Evolutionary conservation across 257 asterid genomes (phyloP), one percentile per base, ranked within the genome.

Genomic region (Solanum gandarillasii): DNA sequence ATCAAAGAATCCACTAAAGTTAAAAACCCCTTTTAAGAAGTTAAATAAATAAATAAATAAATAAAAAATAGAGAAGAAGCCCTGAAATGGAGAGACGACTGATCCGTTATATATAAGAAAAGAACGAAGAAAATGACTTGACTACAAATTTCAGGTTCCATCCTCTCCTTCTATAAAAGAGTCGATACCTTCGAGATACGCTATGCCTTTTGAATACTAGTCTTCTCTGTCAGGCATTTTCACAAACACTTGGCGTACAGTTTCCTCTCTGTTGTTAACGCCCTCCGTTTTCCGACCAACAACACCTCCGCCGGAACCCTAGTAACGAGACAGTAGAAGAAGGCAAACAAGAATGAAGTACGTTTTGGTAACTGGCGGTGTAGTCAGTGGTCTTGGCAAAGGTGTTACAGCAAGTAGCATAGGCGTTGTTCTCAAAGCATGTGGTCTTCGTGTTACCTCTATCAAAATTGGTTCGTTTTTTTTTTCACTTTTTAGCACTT

Each of bases 351-450:
- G 46, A 67, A 96, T 97, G 99, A 97, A 97, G 87, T 97, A 96
- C 93, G 98, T 97, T 12, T 85, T 95, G 91, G 98, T 97, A 1
- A 97, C 98, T 31, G 99, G 99, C 6, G 99, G 99, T 36, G 99
- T 97, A 43, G 99, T 97, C 58, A 97, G 99, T 91, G 99, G 99
- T 86, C 98, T 97, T 68, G 99, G 99, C 31, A 96, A 97, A 87
- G 99, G 99, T 87, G 99, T 97, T 14, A 96, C 99, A 4, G 99
- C 99, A 67, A 97, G 99, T 92, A 96, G 99, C 92, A 91, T 97
- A 89, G 99, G 99, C 84, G 99, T 96, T 62, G 98, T 96, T 73
- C 99, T 96, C 31, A 95, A 94, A 91, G 98, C 99, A 4, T 97
- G 99, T 82, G 99, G 99, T 75, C 95, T 97, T 46, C 98, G 99